These are phyloP conservation scores for Kandelia obovata DNA, from an alignment of 345 rosid genomes.

Conservation along the genomic window DNA sequence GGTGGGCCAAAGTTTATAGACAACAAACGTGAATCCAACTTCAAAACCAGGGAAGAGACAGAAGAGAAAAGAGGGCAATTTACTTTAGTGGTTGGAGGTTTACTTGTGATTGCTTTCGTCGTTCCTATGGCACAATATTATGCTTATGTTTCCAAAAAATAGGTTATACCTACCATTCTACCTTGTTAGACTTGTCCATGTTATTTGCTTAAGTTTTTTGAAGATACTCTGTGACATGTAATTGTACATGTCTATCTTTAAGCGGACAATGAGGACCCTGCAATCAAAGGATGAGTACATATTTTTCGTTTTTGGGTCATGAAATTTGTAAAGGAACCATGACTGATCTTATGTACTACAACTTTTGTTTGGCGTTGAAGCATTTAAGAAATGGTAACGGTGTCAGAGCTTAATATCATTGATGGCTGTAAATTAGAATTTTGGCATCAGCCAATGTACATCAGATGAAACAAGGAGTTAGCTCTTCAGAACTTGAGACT, in stretches of 20 bases:
- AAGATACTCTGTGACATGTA: slow-evolving; percentile 11
- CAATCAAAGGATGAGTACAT: slow-evolving; percentile 13
- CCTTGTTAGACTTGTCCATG: slow-evolving; percentile 10
- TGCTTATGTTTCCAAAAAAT: slow-evolving; percentile 86
- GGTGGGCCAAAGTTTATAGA: slow-evolving; percentile 77
- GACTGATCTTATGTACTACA: slow-evolving; percentile 1
- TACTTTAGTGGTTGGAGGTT: slow-evolving; percentile 89
- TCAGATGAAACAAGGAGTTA: slow-evolving; percentile 10
- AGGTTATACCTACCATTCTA: slow-evolving; percentile 16
- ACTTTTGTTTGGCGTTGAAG: background rate
- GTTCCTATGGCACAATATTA: slow-evolving; percentile 98
- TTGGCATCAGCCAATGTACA: slow-evolving; percentile 11
- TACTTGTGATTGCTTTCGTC: slow-evolving; percentile 84
- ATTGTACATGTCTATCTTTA: slow-evolving; percentile 32
- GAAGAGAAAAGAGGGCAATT: slow-evolving; percentile 96
- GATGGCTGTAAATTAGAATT: slow-evolving; percentile 1
- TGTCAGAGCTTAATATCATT: slow-evolving; percentile 12
- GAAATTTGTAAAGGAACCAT: slow-evolving; percentile 1
- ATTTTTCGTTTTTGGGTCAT: slow-evolving; percentile 5
- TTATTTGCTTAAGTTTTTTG: slow-evolving; percentile 10
- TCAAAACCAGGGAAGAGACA: slow-evolving; percentile 82
- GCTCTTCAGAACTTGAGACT: slow-evolving; percentile 55
- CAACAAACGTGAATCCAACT: slow-evolving; percentile 83
- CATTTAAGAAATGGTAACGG: slow-evolving; percentile 8
- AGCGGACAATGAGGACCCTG: slow-evolving; percentile 27